Percentiles rank a stretch among this genome's conserved stretches.
phyloP scores from a whole-genome alignment of 306 rosid genomes.

The Pyrus bretschneideri region DNA sequence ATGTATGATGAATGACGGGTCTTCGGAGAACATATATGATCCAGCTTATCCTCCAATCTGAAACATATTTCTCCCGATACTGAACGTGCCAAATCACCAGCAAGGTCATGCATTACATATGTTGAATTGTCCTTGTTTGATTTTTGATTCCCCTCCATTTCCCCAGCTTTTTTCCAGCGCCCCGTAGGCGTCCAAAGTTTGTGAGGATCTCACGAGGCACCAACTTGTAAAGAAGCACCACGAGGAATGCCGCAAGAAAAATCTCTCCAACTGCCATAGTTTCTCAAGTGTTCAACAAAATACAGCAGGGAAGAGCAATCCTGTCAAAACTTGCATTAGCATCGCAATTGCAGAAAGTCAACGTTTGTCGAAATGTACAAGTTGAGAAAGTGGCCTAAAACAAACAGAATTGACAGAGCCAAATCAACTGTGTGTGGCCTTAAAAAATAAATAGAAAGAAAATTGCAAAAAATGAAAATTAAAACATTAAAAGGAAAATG shows the following conservation, averaged over 20 bases:
- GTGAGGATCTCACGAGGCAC: neutral
- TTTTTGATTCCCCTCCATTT: neutral
- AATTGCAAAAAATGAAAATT: too few species aligned
- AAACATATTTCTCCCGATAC: neutral
- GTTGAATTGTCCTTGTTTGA: neutral
- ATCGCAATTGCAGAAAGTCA: too few species aligned
- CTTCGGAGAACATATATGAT: neutral
- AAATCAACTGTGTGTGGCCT: too few species aligned
- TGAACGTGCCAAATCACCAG: conserved; percentile 24
- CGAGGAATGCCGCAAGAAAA: neutral
- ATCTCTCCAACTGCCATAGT: neutral
- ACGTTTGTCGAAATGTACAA: too few species aligned
- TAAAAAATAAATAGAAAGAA: too few species aligned
- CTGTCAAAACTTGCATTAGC: too few species aligned
- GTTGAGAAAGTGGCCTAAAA: too few species aligned
- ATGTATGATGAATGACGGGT: conserved; percentile 19
- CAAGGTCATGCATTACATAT: conserved; percentile 33
- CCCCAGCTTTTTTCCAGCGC: neutral
- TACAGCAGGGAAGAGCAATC: too few species aligned
- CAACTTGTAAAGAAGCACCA: neutral
- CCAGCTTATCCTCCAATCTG: neutral
- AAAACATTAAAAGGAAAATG: too few species aligned
- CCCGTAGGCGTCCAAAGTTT: neutral
- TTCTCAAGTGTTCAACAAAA: too few species aligned
- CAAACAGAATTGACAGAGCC: too few species aligned